These are phyloP conservation scores for Akanthomyces uredinophilus DNA, from an alignment of 2,329 filamentous ascomycete genomes.

Conservation along the genomic window DNA sequence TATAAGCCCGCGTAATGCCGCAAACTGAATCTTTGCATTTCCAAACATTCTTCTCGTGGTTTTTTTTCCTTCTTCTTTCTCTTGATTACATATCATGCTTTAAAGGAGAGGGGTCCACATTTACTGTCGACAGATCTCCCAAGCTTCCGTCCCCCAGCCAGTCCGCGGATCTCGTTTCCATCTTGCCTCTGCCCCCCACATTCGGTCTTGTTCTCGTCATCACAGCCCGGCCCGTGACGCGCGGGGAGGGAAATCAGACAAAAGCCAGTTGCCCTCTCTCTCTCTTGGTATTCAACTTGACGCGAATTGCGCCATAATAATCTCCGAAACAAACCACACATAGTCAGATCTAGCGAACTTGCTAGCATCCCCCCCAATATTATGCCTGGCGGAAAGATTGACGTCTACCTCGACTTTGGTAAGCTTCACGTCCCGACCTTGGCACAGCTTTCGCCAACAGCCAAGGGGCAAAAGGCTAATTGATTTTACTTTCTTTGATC, in stretches of 20 bases:
- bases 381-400: slow-evolving; percentile 59
- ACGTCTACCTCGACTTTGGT: slow-evolving; percentile 65
- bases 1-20: background rate
- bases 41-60: background rate
- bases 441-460: too few relatives aligned
- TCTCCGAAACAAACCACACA: background rate
- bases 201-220: background rate
- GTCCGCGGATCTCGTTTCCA: background rate
- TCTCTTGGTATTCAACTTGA: background rate
- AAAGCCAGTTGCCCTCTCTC: background rate
- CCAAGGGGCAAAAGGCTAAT: background rate
- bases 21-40: background rate
- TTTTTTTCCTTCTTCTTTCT: background rate
- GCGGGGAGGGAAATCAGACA: background rate
- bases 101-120: background rate
- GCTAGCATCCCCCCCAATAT: background rate
- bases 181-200: background rate
- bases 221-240: background rate
- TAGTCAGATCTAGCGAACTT: background rate
- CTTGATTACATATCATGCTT: background rate
- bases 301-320: background rate
- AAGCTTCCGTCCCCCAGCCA: background rate
- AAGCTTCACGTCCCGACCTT: slow-evolving; percentile 20
- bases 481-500: too few relatives aligned
- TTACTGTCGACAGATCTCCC: background rate